These are phyloP conservation scores for Pseudopyricularia javanii DNA, from an alignment of 2,329 filamentous ascomycete genomes.

Conservation along the genomic window DNA sequence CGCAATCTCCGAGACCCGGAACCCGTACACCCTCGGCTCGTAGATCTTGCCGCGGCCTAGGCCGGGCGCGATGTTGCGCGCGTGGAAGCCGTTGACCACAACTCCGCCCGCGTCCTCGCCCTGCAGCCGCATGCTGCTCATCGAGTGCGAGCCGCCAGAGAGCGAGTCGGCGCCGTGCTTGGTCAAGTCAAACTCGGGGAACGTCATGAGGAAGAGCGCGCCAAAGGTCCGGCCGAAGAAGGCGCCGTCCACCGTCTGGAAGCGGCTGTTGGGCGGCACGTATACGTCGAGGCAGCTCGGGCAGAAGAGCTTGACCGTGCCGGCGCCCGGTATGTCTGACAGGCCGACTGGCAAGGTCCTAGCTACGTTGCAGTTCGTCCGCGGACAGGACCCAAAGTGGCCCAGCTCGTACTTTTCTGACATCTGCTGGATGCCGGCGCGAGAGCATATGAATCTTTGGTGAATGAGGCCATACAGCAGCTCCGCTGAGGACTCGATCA, in stretches of 20 bases:
- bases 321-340: constrained; percentile 88
- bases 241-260: constrained; percentile 92
- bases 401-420: constrained; percentile 96
- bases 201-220: constrained; percentile 95
- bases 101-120: constrained; percentile 29
- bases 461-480: constrained; percentile 97
- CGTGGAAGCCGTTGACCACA: constrained; percentile 74
- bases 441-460: constrained; percentile 94
- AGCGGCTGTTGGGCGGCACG: constrained; percentile 91
- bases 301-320: constrained; percentile 97
- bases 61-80: constrained; percentile 78
- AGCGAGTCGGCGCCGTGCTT: constrained; percentile 55
- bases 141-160: constrained; percentile 21
- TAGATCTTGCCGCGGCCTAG: constrained; percentile 77
- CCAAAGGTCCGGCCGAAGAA: constrained; percentile 98
- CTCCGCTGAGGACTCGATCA: constrained; percentile 96
- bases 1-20: constrained; percentile 82
- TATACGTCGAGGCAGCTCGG: constrained; percentile 95
- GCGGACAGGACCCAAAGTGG: constrained; percentile 92
- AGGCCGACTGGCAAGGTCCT: constrained; percentile 87
- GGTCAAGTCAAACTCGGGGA: constrained; percentile 85
- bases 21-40: constrained; percentile 92
- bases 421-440: constrained; percentile 97
- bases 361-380: constrained; percentile 81
- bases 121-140: constrained; percentile 14